Conservation (phyloP, 768 basidiomycete species). For the Cystofilobasidium ferigula region DNA sequence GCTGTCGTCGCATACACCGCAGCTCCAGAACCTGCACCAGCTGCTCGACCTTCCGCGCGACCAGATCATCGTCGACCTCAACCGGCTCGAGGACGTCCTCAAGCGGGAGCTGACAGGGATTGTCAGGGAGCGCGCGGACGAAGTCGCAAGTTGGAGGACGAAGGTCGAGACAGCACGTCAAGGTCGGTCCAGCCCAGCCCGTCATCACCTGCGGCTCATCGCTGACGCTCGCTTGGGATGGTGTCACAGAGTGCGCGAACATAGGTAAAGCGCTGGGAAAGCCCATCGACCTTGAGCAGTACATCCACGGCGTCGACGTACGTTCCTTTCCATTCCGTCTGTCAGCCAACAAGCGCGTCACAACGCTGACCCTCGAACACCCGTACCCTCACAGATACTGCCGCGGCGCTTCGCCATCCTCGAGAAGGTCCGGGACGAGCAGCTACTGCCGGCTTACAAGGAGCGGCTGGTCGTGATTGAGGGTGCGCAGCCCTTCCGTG, state of each 20-base stretch:
- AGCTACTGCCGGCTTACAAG: constrained; percentile 10
- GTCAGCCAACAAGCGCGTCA: background rate
- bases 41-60: constrained; percentile 72
- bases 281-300: constrained; percentile 43
- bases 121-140: constrained; percentile 56
- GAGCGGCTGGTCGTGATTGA: background rate
- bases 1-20: constrained; percentile 66
- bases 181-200: constrained; percentile 46
- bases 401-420: constrained; percentile 2
- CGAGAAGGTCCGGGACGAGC: constrained; percentile 10
- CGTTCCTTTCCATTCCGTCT: constrained; percentile 38
- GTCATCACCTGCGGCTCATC: background rate
- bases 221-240: background rate
- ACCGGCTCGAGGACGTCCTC: constrained; percentile 60
- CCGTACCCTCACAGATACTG: background rate
- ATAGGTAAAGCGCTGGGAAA: constrained; percentile 55
- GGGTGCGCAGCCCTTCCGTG: constrained; percentile 1
- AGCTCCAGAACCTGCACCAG: constrained; percentile 67
- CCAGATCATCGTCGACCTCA: constrained; percentile 70
- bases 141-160: constrained; percentile 62
- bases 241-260: constrained; percentile 59
- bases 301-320: constrained; percentile 28
- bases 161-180: constrained; percentile 56
- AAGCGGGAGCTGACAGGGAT: constrained; percentile 63
- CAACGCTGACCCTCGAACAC: background rate